phyloP scores from a whole-genome alignment of 2,329 filamentous ascomycete genomes.

The Penicillium sp. region DNA sequence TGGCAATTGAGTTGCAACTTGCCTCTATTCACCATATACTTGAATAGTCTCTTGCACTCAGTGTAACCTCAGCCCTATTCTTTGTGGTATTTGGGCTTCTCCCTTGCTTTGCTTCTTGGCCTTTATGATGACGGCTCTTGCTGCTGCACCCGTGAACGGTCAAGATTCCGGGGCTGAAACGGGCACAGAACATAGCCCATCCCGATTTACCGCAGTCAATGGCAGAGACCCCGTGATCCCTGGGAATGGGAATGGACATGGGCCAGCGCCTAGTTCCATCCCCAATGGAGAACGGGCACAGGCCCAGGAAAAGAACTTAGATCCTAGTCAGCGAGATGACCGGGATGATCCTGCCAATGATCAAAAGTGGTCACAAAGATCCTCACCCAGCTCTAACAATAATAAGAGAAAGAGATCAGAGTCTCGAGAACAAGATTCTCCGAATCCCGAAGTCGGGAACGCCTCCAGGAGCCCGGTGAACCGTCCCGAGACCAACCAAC shows the following conservation, averaged over 20 bases:
- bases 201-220: constrained; percentile 48
- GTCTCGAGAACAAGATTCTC: constrained; percentile 52
- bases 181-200: constrained; percentile 43
- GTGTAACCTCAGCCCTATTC: neutral
- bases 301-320: constrained; percentile 5
- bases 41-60: neutral
- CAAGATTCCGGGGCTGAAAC: constrained; percentile 36
- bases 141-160: constrained; percentile 33
- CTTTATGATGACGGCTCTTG: constrained; percentile 36
- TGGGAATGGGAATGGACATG: constrained; percentile 2
- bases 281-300: constrained; percentile 1
- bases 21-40: neutral
- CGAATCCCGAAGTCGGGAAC: constrained; percentile 35
- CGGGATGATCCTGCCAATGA: constrained; percentile 11
- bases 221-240: constrained; percentile 34
- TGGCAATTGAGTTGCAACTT: neutral
- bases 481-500: constrained; percentile 31
- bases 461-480: constrained; percentile 38
- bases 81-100: neutral
- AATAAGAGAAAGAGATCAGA: constrained; percentile 66
- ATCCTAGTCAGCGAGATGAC: neutral
- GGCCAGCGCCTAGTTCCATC: neutral
- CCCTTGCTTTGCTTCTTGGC: constrained; percentile 2
- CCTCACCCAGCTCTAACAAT: constrained; percentile 43
- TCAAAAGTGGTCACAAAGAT: constrained; percentile 26